Conservation (phyloP, 2,329 filamentous ascomycete genomes). For the Hirsutella thompsonii region DNA sequence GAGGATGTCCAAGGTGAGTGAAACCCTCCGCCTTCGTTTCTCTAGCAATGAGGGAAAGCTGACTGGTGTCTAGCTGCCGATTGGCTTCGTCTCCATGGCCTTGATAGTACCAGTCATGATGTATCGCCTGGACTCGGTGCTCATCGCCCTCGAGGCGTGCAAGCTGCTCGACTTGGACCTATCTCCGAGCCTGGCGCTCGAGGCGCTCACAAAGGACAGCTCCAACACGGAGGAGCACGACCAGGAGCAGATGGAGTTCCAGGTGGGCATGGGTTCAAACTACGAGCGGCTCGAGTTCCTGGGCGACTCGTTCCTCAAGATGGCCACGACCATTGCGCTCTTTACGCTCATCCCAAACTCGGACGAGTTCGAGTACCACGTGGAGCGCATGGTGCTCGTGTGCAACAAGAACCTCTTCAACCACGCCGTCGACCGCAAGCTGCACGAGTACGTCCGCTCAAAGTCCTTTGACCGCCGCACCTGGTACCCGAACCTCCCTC, state of each 20-base stretch:
- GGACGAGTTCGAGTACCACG: constrained; percentile 79
- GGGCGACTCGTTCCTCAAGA: constrained; percentile 88
- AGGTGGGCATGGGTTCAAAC: constrained; percentile 80
- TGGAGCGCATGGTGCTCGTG: constrained; percentile 78
- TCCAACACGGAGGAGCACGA: constrained; percentile 68
- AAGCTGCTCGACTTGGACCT: constrained; percentile 50
- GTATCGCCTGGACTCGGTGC: constrained; percentile 65
- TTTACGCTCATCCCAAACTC: constrained; percentile 65
- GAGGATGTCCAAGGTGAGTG: constrained; percentile 58
- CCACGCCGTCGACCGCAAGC: constrained; percentile 52
- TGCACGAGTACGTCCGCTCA: constrained; percentile 71
- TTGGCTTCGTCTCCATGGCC: constrained; percentile 56
- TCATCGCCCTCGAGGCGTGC: constrained; percentile 70
- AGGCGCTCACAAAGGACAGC: constrained; percentile 86
- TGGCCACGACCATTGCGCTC: constrained; percentile 82
- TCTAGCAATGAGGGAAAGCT: constrained; percentile 7
- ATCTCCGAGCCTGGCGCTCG: constrained; percentile 58
- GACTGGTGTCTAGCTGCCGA: constrained; percentile 43
- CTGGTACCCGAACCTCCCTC: constrained; percentile 77
- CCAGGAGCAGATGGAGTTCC: constrained; percentile 57
- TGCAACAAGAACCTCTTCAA: constrained; percentile 87
- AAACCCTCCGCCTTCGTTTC: background rate
- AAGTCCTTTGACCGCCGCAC: constrained; percentile 65
- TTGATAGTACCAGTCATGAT: constrained; percentile 75
- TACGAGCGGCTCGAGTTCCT: constrained; percentile 92